These are phyloP conservation scores for Coemansia sp. DNA, from an alignment of 192 early-diverging fungal species.

Conservation along the genomic window DNA sequence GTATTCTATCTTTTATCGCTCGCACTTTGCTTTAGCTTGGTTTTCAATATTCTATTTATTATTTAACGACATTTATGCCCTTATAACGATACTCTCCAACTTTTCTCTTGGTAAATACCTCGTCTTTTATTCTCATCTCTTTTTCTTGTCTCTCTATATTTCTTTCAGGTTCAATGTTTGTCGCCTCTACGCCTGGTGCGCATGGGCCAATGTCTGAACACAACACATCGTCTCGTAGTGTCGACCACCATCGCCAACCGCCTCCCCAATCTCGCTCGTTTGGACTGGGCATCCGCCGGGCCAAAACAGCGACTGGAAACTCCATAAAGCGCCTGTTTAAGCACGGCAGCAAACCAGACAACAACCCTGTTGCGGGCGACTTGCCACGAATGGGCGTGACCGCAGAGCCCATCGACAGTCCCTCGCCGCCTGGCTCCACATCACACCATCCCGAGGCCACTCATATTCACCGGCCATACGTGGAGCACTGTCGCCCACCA, in stretches of 20 bases:
- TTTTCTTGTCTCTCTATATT: not conserved
- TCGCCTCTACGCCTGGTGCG: conserved; percentile 6
- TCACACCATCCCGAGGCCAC: conserved; percentile 3
- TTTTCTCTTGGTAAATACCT: not conserved
- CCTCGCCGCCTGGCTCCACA: conserved; percentile 3
- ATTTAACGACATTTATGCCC: conserved; percentile 1
- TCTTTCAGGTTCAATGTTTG: conserved; percentile 2
- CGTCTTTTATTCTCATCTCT: not conserved
- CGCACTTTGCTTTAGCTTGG: not conserved
- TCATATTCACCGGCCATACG: not conserved
- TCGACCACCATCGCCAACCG: not conserved
- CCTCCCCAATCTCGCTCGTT: not conserved
- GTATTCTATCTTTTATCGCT: not conserved
- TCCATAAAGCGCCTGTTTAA: conserved; percentile 39
- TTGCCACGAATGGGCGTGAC: not conserved
- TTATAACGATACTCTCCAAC: not conserved
- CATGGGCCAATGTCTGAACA: conserved; percentile 1
- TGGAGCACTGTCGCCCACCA: conserved; percentile 16
- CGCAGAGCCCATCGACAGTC: conserved; percentile 10
- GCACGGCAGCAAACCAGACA: conserved; percentile 7
- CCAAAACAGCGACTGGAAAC: conserved; percentile 26
- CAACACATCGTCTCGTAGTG: not conserved
- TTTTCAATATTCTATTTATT: not conserved
- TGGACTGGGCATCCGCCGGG: conserved; percentile 19
- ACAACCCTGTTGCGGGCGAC: not conserved